Evolutionary conservation across 2,329 filamentous ascomycete species (phyloP).

Genomic region (Arachnopeziza araneosa): DNA sequence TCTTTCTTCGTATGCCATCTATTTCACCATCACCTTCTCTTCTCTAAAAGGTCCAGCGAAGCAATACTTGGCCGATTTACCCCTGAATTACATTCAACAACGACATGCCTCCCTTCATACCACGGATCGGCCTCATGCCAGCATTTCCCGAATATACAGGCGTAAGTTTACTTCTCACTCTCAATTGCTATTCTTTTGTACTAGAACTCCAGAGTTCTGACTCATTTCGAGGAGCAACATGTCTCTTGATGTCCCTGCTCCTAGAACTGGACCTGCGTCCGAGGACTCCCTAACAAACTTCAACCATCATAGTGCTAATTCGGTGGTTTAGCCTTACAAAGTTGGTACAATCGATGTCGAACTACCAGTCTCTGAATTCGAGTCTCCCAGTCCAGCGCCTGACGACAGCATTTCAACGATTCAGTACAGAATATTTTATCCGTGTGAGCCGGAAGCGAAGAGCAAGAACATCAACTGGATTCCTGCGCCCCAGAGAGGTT

Average conservation of each 20-base stretch:
- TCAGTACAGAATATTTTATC: conserved; percentile 79
- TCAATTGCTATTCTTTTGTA: too few relatives aligned
- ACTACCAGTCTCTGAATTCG: conserved; percentile 59
- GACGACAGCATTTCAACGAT: conserved; percentile 62
- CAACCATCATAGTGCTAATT: too few relatives aligned
- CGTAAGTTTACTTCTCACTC: too few relatives aligned
- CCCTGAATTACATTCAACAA: not conserved
- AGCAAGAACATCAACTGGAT: conserved; percentile 65
- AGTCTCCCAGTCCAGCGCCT: conserved; percentile 48
- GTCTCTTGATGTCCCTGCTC: too few relatives aligned
- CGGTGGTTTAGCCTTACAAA: conserved; percentile 65
- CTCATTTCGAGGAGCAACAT: too few relatives aligned
- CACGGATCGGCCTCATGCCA: conserved; percentile 61
- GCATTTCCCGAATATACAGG: conserved; percentile 71
- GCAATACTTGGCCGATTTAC: not conserved
- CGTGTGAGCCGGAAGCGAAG: conserved; percentile 45
- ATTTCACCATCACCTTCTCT: not conserved
- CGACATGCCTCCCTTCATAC: conserved; percentile 30
- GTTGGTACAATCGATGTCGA: conserved; percentile 80
- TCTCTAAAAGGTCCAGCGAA: not conserved
- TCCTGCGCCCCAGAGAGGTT: conserved; percentile 67
- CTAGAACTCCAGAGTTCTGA: too few relatives aligned
- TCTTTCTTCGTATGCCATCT: too few relatives aligned
- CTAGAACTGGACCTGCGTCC: too few relatives aligned
- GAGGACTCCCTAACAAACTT: too few relatives aligned